Percentiles rank a stretch among this genome's conserved stretches.
Conservation (phyloP, 805 yeast species). For the Ogataea nonfermentans region DNA sequence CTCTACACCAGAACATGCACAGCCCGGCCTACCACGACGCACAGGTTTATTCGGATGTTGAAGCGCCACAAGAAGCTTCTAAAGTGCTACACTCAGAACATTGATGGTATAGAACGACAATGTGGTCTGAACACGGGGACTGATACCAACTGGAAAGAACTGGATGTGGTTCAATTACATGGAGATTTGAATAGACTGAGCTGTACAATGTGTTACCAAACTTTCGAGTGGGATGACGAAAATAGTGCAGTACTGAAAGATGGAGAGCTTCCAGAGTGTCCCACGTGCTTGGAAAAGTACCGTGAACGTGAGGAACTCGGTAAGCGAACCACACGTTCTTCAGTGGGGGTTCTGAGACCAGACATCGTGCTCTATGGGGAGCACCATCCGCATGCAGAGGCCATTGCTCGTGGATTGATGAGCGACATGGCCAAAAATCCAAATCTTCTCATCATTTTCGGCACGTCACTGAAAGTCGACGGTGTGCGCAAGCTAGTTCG, state of each 20-base stretch:
- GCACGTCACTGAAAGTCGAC: constrained; percentile 87
- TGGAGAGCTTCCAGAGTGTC: constrained; percentile 79
- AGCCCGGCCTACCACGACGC: constrained; percentile 85
- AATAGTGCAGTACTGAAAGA: constrained; percentile 45
- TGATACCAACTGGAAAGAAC: constrained; percentile 60
- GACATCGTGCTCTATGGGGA: constrained; percentile 92
- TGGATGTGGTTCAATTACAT: constrained; percentile 85
- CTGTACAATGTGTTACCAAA: constrained; percentile 68
- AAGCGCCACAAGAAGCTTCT: constrained; percentile 64
- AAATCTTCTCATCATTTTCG: constrained; percentile 81
- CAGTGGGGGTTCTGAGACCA: constrained; percentile 78
- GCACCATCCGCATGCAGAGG: constrained; percentile 83
- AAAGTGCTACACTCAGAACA: constrained; percentile 92
- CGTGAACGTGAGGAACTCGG: constrained; percentile 62
- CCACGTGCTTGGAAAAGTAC: constrained; percentile 57
- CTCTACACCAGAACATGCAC: constrained; percentile 59
- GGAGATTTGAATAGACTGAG: constrained; percentile 78
- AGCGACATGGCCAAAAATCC: constrained; percentile 68
- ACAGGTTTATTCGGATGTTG: constrained; percentile 62
- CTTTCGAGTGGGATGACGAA: constrained; percentile 60
- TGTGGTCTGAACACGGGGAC: constrained; percentile 64
- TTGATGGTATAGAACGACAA: constrained; percentile 78
- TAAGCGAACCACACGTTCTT: constrained; percentile 68
- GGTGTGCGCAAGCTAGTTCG: constrained; percentile 83
- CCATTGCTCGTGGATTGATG: constrained; percentile 66